Percentiles rank a stretch among this genome's conserved stretches.
Conservation (phyloP, 371 early-diverging fungal species). For the Mortierella sp. region DNA sequence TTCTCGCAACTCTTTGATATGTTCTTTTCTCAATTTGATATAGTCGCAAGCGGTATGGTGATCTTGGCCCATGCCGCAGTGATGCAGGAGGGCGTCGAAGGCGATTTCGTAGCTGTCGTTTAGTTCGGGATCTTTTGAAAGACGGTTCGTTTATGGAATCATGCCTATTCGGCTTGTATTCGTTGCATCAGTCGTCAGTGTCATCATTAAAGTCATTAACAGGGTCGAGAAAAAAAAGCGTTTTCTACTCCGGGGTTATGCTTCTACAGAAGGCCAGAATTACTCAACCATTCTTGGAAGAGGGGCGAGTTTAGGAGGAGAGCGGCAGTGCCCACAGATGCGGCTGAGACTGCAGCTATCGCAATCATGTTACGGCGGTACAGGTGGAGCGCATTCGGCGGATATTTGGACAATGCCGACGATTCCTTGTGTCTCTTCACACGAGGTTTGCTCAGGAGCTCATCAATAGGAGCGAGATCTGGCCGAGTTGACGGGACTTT, state of each 20-base stretch:
- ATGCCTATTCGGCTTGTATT: not conserved
- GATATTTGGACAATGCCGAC: constrained; percentile 26
- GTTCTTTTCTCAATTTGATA: not conserved
- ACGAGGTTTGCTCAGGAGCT: constrained; percentile 34
- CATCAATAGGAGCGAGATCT: constrained; percentile 36
- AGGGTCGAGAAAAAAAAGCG: not conserved
- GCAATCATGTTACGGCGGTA: constrained; percentile 46
- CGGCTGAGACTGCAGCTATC: constrained; percentile 55
- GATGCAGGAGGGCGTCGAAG: constrained; percentile 72
- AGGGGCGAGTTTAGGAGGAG: constrained; percentile 52
- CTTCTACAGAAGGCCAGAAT: constrained; percentile 19
- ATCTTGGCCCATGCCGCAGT: constrained; percentile 73
- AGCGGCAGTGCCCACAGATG: constrained; percentile 55
- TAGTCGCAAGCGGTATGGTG: constrained; percentile 69
- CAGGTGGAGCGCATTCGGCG: constrained; percentile 5
- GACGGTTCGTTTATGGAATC: not conserved
- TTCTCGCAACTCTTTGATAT: not conserved
- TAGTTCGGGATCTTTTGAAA: constrained; percentile 6
- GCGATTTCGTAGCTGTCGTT: constrained; percentile 62
- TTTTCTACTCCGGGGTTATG: not conserved
- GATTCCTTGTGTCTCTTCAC: constrained; percentile 27
- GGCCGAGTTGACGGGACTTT: constrained; percentile 15
- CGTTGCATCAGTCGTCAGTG: not conserved
- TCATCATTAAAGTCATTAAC: not conserved
- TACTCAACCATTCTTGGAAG: constrained; percentile 44